These are phyloP conservation scores for Pseudozyma tsukubaensis DNA, from an alignment of 1,284 basidiomycete genomes.

Conservation along the genomic window DNA sequence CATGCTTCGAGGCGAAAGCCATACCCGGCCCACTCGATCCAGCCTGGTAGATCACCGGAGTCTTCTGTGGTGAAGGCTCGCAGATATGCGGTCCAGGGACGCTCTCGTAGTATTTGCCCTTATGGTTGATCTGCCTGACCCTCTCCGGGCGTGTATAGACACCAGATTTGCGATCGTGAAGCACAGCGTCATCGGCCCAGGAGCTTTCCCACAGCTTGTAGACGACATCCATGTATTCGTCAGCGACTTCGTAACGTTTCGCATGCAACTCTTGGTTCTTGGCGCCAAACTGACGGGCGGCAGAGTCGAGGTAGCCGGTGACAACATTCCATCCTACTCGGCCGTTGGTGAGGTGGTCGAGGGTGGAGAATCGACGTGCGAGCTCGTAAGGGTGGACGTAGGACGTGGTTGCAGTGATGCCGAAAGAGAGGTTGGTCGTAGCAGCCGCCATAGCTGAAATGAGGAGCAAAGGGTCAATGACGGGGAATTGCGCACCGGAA, in stretches of 20 bases:
- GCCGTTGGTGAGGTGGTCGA: conserved; percentile 70
- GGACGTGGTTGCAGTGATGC: conserved; percentile 62
- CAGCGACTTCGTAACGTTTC: conserved; percentile 60
- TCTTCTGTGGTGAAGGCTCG: conserved; percentile 67
- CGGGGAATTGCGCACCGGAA: conserved; percentile 63
- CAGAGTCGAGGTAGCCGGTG: conserved; percentile 67
- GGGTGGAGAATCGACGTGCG: conserved; percentile 67
- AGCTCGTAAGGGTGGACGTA: conserved; percentile 68
- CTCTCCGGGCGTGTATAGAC: conserved; percentile 63
- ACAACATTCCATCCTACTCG: conserved; percentile 69
- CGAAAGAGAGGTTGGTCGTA: conserved; percentile 60
- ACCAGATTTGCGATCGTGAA: conserved; percentile 40
- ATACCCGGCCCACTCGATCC: conserved; percentile 66
- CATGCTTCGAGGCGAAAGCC: conserved; percentile 67
- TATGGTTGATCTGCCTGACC: conserved; percentile 67
- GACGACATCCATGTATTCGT: conserved; percentile 65
- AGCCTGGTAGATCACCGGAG: conserved; percentile 69
- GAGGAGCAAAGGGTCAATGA: conserved; percentile 59
- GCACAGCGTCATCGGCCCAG: conserved; percentile 68
- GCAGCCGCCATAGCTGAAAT: conserved; percentile 61
- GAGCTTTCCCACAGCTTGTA: conserved; percentile 70
- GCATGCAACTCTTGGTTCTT: conserved; percentile 60
- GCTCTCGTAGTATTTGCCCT: conserved; percentile 62
- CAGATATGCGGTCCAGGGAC: conserved; percentile 68
- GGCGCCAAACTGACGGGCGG: conserved; percentile 65